Evolutionary conservation across 2,329 filamentous ascomycete species (phyloP).

Genomic region (Alternaria infectoria): DNA sequence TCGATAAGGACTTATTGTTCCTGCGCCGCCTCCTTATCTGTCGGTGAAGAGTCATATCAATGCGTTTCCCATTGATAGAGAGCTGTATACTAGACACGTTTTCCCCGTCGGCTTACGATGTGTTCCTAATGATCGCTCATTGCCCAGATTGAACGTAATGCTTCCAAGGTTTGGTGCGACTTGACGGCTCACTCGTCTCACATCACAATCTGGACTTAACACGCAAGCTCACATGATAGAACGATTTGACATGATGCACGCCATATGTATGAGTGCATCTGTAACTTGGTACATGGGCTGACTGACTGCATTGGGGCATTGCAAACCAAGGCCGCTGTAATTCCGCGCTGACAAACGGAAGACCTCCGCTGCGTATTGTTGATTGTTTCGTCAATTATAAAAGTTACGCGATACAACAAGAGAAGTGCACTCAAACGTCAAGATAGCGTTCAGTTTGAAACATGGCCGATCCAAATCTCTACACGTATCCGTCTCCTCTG

Average conservation of each 20-base stretch:
- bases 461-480: constrained; percentile 53
- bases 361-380: neutral
- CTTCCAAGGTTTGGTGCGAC: neutral
- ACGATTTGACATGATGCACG: neutral
- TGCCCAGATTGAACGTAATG: neutral
- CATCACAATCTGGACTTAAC: neutral
- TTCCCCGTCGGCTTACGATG: neutral
- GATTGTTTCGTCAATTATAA: neutral
- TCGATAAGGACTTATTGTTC: constrained; percentile 19
- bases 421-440: neutral
- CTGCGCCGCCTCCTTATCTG: constrained; percentile 18
- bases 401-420: neutral
- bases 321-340: constrained; percentile 13
- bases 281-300: neutral
- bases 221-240: neutral
- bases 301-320: neutral
- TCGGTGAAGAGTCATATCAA: constrained; percentile 5
- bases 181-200: neutral
- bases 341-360: constrained; percentile 42
- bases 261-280: neutral
- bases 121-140: neutral
- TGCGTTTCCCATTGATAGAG: neutral
- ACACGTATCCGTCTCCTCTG: constrained; percentile 63
- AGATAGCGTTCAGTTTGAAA: neutral
- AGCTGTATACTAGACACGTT: neutral